Conservation (phyloP, 2,329 filamentous ascomycete genomes). For the Pestalotiopsis sp. region DNA sequence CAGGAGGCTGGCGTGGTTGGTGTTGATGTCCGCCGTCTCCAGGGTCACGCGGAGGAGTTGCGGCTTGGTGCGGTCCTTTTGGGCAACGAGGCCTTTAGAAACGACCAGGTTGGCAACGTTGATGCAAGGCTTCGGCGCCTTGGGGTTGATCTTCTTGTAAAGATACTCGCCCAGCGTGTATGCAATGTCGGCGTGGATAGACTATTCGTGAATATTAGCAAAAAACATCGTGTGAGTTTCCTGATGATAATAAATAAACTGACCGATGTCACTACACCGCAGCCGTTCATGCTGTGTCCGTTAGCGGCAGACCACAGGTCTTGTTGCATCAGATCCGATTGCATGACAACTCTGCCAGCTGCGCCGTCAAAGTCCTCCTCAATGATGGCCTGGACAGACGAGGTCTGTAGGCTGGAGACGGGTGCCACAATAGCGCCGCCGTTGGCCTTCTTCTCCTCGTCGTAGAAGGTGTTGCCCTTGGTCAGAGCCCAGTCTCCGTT, state of each 20-base stretch:
- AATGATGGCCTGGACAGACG: constrained; percentile 37
- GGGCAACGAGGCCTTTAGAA: constrained; percentile 32
- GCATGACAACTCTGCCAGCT: constrained; percentile 30
- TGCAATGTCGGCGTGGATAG: constrained; percentile 64
- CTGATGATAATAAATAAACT: constrained; percentile 20
- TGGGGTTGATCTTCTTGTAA: constrained; percentile 43
- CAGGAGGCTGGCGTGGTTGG: constrained; percentile 36
- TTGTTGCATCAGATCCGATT: constrained; percentile 40
- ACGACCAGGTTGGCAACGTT: constrained; percentile 34
- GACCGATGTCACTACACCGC: constrained; percentile 45
- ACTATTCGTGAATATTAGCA: constrained; percentile 19
- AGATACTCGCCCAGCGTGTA: constrained; percentile 65
- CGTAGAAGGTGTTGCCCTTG: constrained; percentile 52
- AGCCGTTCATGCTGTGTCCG: constrained; percentile 45
- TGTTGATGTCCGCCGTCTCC: constrained; percentile 43
- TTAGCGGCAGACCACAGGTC: constrained; percentile 37
- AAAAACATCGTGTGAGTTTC: no score
- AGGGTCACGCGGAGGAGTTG: constrained; percentile 34
- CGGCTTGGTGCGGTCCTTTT: constrained; percentile 27
- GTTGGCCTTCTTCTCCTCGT: constrained; percentile 20
- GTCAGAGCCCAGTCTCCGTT: constrained; percentile 71
- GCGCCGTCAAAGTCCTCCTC: constrained; percentile 30
- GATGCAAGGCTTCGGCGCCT: constrained; percentile 34
- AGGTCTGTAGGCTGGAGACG: constrained; percentile 25
- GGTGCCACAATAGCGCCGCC: not conserved